These are phyloP conservation scores for Achaetomiella virescens DNA, from an alignment of 495 filamentous ascomycete genomes.

Conservation along the genomic window DNA sequence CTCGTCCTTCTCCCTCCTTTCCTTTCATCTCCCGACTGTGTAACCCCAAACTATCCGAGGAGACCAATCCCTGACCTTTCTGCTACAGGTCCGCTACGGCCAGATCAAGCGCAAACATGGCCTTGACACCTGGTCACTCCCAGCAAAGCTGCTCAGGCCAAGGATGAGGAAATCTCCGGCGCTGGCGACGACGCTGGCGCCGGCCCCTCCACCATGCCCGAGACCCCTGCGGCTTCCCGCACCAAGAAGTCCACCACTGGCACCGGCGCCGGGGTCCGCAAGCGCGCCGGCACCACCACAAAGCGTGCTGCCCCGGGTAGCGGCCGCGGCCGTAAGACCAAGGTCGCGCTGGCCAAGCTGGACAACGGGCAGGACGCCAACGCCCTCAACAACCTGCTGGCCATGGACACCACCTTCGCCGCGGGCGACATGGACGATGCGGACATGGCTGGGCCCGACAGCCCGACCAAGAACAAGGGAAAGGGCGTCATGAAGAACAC, in stretches of 20 bases:
- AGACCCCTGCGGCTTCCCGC: not conserved
- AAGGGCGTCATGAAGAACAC: too few relatives aligned
- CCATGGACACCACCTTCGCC: too few relatives aligned
- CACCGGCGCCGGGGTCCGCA: conserved; percentile 7
- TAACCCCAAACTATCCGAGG: too few relatives aligned
- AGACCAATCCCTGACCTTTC: not conserved
- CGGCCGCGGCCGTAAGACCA: conserved; percentile 5
- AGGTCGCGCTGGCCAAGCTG: not conserved
- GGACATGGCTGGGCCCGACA: not conserved
- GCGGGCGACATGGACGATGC: too few relatives aligned
- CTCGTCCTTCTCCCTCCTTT: not conserved
- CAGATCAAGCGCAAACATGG: conserved; percentile 27
- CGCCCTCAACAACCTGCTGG: not conserved
- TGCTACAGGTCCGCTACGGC: conserved; percentile 24
- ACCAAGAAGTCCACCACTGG: not conserved
- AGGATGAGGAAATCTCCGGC: not conserved
- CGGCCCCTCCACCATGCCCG: not conserved
- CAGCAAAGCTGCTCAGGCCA: not conserved
- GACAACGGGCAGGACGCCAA: not conserved
- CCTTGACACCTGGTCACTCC: conserved; percentile 9
- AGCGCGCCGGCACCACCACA: not conserved
- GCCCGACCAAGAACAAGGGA: not conserved
- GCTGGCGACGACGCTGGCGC: not conserved
- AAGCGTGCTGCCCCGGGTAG: not conserved
- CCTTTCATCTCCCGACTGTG: not conserved